Percentiles rank a stretch among this genome's conserved stretches.
Evolutionary conservation across 768 basidiomycete species (phyloP).

Genomic region (Hydnomerulius pinastri): DNA sequence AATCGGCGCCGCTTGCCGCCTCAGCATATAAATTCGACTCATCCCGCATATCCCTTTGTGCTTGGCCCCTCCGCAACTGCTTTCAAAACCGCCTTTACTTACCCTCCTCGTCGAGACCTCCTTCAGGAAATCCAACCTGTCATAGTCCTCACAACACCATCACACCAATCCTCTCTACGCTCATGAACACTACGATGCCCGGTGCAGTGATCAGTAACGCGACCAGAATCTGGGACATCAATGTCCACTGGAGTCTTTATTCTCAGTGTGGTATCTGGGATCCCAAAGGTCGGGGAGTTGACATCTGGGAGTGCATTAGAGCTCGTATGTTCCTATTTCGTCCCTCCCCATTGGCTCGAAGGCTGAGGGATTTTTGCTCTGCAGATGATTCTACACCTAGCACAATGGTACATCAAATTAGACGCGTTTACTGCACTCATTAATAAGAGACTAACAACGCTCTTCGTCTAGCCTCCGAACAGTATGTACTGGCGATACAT

Average conservation of each 20-base stretch:
- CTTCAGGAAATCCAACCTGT: neutral
- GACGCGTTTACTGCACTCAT: constrained; percentile 1
- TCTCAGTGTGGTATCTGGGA: constrained; percentile 78
- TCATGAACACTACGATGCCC: constrained; percentile 26
- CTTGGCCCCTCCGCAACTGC: constrained; percentile 9
- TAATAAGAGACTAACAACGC: neutral
- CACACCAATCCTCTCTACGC: neutral
- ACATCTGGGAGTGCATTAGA: constrained; percentile 74
- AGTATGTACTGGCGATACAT: constrained; percentile 47
- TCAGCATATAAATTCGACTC: constrained; percentile 30
- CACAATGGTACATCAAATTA: constrained; percentile 36
- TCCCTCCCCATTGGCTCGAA: neutral
- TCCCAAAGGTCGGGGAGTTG: constrained; percentile 62
- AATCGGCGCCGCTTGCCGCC: constrained; percentile 26
- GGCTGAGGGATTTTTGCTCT: constrained; percentile 9
- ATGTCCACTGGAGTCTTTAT: constrained; percentile 62
- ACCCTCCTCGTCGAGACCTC: neutral
- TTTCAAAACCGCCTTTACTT: neutral
- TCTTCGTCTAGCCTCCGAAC: constrained; percentile 42
- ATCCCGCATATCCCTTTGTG: constrained; percentile 6
- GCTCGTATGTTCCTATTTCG: constrained; percentile 52
- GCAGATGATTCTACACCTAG: constrained; percentile 62
- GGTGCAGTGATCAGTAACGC: constrained; percentile 55
- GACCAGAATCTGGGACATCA: constrained; percentile 70
- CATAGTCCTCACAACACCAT: neutral